These are phyloP conservation scores for Malassezia nana DNA, from an alignment of 1,284 basidiomycete genomes.

Conservation along the genomic window DNA sequence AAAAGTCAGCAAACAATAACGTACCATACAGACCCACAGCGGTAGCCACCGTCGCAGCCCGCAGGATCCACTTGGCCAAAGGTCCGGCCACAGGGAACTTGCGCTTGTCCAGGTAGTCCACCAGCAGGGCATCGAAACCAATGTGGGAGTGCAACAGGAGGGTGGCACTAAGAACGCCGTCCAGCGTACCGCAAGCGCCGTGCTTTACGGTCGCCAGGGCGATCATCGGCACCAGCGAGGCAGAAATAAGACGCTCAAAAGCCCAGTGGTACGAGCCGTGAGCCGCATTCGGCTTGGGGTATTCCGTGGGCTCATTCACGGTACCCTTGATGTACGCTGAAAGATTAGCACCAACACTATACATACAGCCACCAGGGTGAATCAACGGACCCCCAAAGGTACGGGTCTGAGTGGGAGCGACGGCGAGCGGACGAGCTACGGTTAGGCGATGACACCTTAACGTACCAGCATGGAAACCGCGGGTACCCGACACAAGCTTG, in stretches of 20 bases:
- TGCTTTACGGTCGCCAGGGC: conserved; percentile 46
- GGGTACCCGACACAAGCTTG: neutral
- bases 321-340: conserved; percentile 81
- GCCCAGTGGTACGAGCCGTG: conserved; percentile 97
- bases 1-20: conserved; percentile 6
- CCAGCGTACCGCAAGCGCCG: conserved; percentile 53
- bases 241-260: conserved; percentile 83
- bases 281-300: conserved; percentile 60
- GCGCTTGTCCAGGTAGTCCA: conserved; percentile 83
- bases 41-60: conserved; percentile 68
- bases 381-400: conserved; percentile 12
- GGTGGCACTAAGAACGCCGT: conserved; percentile 74
- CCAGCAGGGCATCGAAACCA: conserved; percentile 51
- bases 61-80: conserved; percentile 63
- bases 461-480: conserved; percentile 17
- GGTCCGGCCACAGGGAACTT: conserved; percentile 74
- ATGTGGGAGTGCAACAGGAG: conserved; percentile 92
- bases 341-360: neutral
- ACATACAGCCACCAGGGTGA: conserved; percentile 18
- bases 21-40: conserved; percentile 71
- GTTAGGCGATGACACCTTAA: neutral
- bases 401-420: conserved; percentile 8
- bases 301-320: conserved; percentile 86
- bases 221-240: conserved; percentile 68
- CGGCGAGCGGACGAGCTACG: conserved; percentile 10